Conservation (phyloP, 768 basidiomycete genomes). For the Lentinula raphanica region DNA sequence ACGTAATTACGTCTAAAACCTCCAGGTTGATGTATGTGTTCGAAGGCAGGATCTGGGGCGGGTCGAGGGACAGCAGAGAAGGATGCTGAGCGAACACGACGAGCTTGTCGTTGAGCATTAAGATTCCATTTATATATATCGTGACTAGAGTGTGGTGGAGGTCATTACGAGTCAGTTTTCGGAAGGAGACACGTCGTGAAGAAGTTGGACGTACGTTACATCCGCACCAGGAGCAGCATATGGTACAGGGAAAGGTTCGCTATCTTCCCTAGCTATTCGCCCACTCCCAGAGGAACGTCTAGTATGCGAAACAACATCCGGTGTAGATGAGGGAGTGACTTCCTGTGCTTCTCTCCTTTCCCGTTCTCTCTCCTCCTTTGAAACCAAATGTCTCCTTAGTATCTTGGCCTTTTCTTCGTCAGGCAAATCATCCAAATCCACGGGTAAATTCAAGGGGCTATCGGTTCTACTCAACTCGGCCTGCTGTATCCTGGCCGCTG, state of each 20-base stretch:
- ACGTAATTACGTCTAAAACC: conserved; percentile 92
- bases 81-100: conserved; percentile 65
- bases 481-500: conserved; percentile 24
- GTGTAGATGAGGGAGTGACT: background rate
- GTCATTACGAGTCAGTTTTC: background rate
- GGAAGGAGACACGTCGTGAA: conserved; percentile 6
- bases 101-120: conserved; percentile 57
- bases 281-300: conserved; percentile 16
- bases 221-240: conserved; percentile 87
- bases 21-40: conserved; percentile 93
- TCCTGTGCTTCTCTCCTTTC: background rate
- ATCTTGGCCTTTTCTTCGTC: conserved; percentile 84
- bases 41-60: conserved; percentile 69
- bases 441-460: conserved; percentile 20
- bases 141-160: conserved; percentile 44
- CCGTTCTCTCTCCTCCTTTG: conserved; percentile 46
- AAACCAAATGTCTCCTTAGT: conserved; percentile 74
- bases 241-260: conserved; percentile 80
- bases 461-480: conserved; percentile 29
- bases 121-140: conserved; percentile 95
- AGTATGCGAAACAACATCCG: conserved; percentile 12
- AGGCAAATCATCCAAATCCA: conserved; percentile 56
- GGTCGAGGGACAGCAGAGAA: conserved; percentile 51
- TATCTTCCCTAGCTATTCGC: conserved; percentile 37
- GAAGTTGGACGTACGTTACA: conserved; percentile 69